Conservation (phyloP, 2,329 filamentous ascomycete genomes). For the Apiospora koreana region DNA sequence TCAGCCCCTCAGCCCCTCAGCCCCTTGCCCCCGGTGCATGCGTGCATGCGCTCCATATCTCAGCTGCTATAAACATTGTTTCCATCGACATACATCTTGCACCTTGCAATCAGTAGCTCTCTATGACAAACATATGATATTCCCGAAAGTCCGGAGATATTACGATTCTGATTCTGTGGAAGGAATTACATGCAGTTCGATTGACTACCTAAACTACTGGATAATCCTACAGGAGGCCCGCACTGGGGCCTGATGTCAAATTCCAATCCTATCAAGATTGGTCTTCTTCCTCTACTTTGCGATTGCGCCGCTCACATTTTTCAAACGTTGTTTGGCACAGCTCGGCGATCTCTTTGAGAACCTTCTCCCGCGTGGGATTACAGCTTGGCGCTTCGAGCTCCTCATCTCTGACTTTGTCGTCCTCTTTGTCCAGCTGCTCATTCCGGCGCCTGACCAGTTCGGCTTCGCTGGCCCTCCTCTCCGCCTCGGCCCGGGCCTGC, state of each 20-base stretch:
- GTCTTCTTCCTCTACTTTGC: neutral
- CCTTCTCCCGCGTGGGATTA: neutral
- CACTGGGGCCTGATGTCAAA: neutral
- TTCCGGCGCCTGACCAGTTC: neutral
- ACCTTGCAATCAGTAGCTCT: neutral
- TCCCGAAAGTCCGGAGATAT: neutral
- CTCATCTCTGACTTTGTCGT: slow-evolving; percentile 3
- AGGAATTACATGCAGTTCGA: neutral
- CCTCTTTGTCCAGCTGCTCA: slow-evolving; percentile 7
- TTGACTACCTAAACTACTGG: neutral
- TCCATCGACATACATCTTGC: too few relatives aligned
- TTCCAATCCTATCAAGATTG: neutral
- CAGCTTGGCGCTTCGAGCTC: slow-evolving; percentile 19
- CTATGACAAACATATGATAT: neutral
- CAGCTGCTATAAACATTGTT: neutral
- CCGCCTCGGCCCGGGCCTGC: neutral
- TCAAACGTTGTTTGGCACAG: neutral
- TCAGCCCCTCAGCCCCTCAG: too few relatives aligned
- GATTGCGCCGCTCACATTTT: neutral
- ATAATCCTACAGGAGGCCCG: neutral
- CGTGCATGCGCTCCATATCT: neutral
- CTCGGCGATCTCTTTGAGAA: neutral
- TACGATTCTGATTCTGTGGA: neutral
- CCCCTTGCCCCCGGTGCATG: too few relatives aligned
- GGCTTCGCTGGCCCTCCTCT: neutral